Conservation (phyloP, 2,329 filamentous ascomycete species). For the Cercospora sojina region DNA sequence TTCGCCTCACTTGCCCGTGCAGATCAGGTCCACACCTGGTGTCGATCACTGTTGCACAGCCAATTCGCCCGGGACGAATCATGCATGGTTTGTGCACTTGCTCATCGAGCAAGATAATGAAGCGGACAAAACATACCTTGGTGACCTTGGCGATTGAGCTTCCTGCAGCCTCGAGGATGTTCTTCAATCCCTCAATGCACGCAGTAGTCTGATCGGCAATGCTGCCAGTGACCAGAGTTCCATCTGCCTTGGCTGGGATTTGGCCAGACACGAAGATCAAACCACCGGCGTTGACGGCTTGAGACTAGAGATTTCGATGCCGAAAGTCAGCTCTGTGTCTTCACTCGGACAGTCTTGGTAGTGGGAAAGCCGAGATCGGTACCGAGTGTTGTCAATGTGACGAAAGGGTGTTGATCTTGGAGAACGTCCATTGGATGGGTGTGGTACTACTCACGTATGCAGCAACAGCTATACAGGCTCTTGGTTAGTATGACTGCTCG, state of each 20-base stretch:
- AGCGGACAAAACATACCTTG: constrained; percentile 58
- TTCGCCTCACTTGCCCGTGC: constrained; percentile 6
- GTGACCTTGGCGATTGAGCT: constrained; percentile 77
- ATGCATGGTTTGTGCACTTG: not conserved
- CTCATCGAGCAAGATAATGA: not conserved
- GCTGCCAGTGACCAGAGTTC: constrained; percentile 61
- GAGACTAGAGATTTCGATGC: constrained; percentile 38
- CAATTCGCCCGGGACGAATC: not conserved
- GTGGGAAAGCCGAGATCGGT: not conserved
- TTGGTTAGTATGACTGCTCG: not conserved
- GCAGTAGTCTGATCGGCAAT: constrained; percentile 68
- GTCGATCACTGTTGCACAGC: not conserved
- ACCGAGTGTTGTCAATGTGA: not conserved
- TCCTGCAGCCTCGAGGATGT: constrained; percentile 78
- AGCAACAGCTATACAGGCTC: constrained; percentile 40
- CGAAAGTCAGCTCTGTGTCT: constrained; percentile 1
- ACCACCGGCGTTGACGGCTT: constrained; percentile 67
- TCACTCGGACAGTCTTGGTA: not conserved
- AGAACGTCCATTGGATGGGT: not conserved
- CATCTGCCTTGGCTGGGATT: constrained; percentile 68
- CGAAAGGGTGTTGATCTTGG: constrained; percentile 1
- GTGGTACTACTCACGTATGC: constrained; percentile 43
- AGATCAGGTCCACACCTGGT: not conserved
- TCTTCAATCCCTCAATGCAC: constrained; percentile 76
- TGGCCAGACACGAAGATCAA: constrained; percentile 70